These are phyloP conservation scores for Yamadazyma olivae DNA, from an alignment of 805 yeast genomes.

Conservation along the genomic window DNA sequence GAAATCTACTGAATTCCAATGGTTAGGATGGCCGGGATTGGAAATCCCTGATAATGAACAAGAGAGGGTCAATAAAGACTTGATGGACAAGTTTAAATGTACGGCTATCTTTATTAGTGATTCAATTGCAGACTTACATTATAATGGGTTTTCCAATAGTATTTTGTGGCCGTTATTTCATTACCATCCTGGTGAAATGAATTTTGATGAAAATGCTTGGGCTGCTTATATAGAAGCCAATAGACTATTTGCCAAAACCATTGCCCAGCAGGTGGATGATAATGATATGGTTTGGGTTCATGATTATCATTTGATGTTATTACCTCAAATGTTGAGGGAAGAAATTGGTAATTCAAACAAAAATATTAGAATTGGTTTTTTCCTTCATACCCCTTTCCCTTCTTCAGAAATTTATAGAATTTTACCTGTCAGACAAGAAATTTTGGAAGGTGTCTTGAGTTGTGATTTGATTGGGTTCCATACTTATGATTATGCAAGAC, in stretches of 20 bases:
- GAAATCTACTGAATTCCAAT: constrained; percentile 78
- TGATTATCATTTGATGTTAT: constrained; percentile 93
- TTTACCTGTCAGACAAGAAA: constrained; percentile 91
- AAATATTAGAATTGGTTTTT: constrained; percentile 83
- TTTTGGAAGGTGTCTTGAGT: constrained; percentile 84
- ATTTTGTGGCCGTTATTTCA: constrained; percentile 98
- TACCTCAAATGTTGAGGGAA: constrained; percentile 82
- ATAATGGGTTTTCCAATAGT: constrained; percentile 92
- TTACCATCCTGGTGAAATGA: constrained; percentile 99
- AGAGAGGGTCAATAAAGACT: constrained; percentile 62
- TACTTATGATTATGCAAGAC: constrained; percentile 98
- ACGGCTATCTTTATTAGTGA: constrained; percentile 87
- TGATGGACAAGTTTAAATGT: constrained; percentile 77
- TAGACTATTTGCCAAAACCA: constrained; percentile 69
- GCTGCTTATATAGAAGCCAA: constrained; percentile 96
- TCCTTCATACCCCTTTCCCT: constrained; percentile 97
- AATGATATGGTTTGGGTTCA: constrained; percentile 96
- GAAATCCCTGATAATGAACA: constrained; percentile 80
- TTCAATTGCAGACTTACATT: constrained; percentile 90
- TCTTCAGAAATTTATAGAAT: constrained; percentile 94
- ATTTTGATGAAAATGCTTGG: constrained; percentile 97
- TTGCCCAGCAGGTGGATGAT: constrained; percentile 67
- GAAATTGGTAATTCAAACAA: constrained; percentile 46
- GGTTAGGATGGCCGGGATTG: constrained; percentile 97
- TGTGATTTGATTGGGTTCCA: constrained; percentile 97